Conservation (phyloP, 768 basidiomycete species). For the Gymnopilus junonius region DNA sequence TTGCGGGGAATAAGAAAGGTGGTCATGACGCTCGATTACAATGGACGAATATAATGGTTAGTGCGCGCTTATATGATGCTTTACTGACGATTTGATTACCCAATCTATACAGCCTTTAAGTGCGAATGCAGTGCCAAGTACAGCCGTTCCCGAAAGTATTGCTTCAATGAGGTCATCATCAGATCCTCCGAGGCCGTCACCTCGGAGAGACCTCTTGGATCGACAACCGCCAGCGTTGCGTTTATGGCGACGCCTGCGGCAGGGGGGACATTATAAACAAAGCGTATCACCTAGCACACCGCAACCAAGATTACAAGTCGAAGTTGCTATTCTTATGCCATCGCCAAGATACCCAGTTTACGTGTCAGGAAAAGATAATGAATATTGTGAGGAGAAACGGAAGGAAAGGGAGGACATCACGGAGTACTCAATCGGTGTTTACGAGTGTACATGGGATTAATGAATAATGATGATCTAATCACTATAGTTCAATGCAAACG, state of each 20-base stretch:
- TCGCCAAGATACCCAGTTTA: slow-evolving; percentile 23
- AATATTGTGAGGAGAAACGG: slow-evolving; percentile 6
- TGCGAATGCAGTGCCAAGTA: slow-evolving; percentile 14
- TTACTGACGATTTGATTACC: not conserved
- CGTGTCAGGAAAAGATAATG: slow-evolving; percentile 12
- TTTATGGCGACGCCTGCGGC: not conserved
- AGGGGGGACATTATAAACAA: slow-evolving; percentile 5
- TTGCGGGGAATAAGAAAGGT: slow-evolving; percentile 9
- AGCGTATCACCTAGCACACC: slow-evolving; percentile 12
- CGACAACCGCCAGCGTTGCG: not conserved
- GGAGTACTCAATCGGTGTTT: slow-evolving; percentile 40
- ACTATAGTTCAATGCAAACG: not conserved
- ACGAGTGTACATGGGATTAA: slow-evolving; percentile 35
- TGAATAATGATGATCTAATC: slow-evolving; percentile 6
- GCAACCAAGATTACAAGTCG: slow-evolving; percentile 35
- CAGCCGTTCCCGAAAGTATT: not conserved
- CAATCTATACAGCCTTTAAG: slow-evolving; percentile 22
- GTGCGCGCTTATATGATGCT: not conserved
- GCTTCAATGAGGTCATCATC: not conserved
- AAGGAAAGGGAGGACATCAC: slow-evolving; percentile 19
- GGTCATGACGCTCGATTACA: slow-evolving; percentile 16
- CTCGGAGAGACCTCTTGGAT: not conserved
- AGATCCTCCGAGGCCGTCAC: not conserved
- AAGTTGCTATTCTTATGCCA: slow-evolving; percentile 48
- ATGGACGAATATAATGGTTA: slow-evolving; percentile 49